These are phyloP conservation scores for Syzygium syzygioides DNA, from an alignment of 441 rosid genomes.

Conservation along the genomic window DNA sequence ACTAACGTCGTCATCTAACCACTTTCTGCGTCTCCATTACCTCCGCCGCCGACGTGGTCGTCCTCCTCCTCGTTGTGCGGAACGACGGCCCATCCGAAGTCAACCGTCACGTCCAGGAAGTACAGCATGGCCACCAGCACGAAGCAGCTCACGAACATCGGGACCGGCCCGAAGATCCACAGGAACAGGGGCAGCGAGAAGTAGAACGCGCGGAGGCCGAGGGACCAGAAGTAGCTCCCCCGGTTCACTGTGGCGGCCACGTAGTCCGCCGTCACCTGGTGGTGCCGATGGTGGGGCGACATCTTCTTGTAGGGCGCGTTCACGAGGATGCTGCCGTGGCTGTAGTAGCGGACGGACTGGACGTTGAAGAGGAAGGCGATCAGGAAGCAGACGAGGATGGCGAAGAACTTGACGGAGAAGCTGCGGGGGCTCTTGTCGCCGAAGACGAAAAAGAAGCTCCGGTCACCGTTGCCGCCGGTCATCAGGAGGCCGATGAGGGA, in stretches of 20 bases:
- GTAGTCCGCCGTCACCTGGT: constrained; percentile 42
- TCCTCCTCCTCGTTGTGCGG: constrained; percentile 7
- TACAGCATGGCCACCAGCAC: constrained; percentile 52
- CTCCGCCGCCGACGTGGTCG: constrained; percentile 1
- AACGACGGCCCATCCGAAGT: constrained; percentile 24
- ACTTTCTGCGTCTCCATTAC: background rate
- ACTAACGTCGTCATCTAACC: background rate
- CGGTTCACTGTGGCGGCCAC: constrained; percentile 59
- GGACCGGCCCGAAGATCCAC: constrained; percentile 1
- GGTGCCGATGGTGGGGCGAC: constrained; percentile 23
- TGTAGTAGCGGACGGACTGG: constrained; percentile 83
- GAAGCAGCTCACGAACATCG: constrained; percentile 30
- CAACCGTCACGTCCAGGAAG: constrained; percentile 52
- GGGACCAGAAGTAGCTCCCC: background rate
- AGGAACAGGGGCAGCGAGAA: background rate
- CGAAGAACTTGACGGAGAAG: constrained; percentile 65
- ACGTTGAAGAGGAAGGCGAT: constrained; percentile 68
- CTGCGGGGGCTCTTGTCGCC: constrained; percentile 56
- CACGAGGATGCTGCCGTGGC: constrained; percentile 84
- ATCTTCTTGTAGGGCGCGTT: constrained; percentile 74
- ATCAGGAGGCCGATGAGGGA: constrained; percentile 74
- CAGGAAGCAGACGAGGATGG: constrained; percentile 69
- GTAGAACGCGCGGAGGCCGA: background rate
- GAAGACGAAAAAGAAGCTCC: constrained; percentile 32
- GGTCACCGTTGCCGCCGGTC: constrained; percentile 24